phyloP scores from a whole-genome alignment of 2,329 filamentous ascomycete genomes.

The Pseudogymnoascus sp. region DNA sequence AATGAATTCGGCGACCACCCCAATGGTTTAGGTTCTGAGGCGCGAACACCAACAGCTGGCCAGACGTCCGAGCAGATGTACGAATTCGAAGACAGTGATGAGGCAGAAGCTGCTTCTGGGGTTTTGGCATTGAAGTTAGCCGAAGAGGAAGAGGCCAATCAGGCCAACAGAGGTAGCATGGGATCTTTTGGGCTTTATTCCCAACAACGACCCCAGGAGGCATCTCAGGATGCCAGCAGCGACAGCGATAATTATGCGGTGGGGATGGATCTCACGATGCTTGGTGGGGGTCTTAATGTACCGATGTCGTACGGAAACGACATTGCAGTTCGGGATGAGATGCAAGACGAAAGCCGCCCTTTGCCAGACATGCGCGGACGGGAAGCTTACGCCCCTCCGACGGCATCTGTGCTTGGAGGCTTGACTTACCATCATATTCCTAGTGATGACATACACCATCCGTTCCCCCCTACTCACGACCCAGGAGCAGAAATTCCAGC shows the following conservation, averaged over 20 bases:
- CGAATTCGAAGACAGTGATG: conserved; percentile 60
- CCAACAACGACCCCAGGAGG: conserved; percentile 38
- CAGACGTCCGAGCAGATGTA: conserved; percentile 21
- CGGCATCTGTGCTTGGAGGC: conserved; percentile 27
- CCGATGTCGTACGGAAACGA: conserved; percentile 55
- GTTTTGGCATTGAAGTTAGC: conserved; percentile 78
- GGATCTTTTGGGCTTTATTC: conserved; percentile 46
- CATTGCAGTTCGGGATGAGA: conserved; percentile 30
- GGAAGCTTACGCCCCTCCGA: conserved; percentile 25
- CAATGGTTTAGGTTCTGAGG: background rate
- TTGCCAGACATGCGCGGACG: conserved; percentile 37
- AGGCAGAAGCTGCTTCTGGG: conserved; percentile 80
- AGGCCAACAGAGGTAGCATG: conserved; percentile 59
- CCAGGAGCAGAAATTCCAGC: conserved; percentile 70
- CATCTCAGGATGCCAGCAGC: conserved; percentile 44
- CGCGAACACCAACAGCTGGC: background rate
- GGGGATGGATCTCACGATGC: conserved; percentile 64
- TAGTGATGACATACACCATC: conserved; percentile 49
- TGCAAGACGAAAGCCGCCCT: conserved; percentile 42
- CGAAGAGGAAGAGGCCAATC: conserved; percentile 69
- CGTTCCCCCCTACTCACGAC: conserved; percentile 41
- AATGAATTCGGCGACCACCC: conserved; percentile 44
- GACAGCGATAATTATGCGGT: conserved; percentile 61
- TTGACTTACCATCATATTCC: conserved; percentile 36
- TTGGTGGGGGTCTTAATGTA: conserved; percentile 65